Base-by-base conservation (phyloP, 1,284 basidiomycete genomes). In the Exobasidium rhododendri region DNA sequence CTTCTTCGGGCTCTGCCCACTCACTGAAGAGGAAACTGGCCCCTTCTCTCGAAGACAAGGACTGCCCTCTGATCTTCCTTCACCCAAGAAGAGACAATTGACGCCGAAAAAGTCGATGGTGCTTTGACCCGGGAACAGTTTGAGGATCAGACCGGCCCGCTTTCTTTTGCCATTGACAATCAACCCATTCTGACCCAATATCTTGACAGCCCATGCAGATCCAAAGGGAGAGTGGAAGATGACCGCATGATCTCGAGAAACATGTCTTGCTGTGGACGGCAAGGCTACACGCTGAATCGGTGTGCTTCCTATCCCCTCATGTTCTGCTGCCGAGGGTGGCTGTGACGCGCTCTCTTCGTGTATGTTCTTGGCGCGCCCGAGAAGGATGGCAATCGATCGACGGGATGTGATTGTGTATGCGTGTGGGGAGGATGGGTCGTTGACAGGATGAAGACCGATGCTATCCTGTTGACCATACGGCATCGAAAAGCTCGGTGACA, bases 101-200 rank as follows among this genome's bases (percentile, higher is more conserved):
- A 40, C n/a, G 26, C 46, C 30, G 32, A 53, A 51, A 28, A 35
- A 56, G 55, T 35, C 20, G 32, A 45, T 44, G n/a, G 29, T 14
- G n/a, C 20, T 55, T 32, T 55, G 32, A 24, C 52, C 31, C 30
- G 26, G 13, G 2, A 61, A 52, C 28, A 78, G 68, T 3, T 72
- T 72, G 28, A 78, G 40, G 2, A 76, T 69, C 30, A 70, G 71
- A 2, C 71, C 75, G n/a, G 68, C 68, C n/a, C 74, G 63, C 11
- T 67, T 62, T 2, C 77, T 70, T 53, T 73, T 70, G 10, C 73
- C 74, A 40, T 78, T 67, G 11, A 79, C 68, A 26, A 77, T 69
- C 17, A 79, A 68, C 4, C 77, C 77, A 46, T 79, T 79, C 58
- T 79, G 77, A 10, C 77, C 77, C 2, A 78, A 47, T 44, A 79